Conservation (phyloP, 2,329 filamentous ascomycete genomes). For the Dendrostoma leiphaemia region DNA sequence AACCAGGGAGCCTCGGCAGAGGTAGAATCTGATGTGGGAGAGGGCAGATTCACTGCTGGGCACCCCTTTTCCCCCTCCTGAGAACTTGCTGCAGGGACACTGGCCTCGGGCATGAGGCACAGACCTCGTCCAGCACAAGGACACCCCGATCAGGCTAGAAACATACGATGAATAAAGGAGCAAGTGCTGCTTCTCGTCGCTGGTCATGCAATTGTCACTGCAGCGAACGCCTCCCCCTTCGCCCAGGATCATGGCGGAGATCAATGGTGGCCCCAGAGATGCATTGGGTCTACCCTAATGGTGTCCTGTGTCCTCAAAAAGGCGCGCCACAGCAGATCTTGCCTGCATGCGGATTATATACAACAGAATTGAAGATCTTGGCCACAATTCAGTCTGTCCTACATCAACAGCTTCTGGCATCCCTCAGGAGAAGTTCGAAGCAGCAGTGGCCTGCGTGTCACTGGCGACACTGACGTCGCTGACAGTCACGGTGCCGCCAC, state of each 20-base stretch:
- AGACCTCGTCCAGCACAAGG: not conserved
- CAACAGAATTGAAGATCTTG: not conserved
- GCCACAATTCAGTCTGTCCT: not conserved
- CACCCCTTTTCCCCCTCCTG: too few relatives aligned
- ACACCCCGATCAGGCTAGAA: not conserved
- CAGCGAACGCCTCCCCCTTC: too few relatives aligned
- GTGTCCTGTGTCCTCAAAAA: not conserved
- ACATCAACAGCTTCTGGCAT: not conserved
- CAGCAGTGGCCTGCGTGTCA: conserved; percentile 28
- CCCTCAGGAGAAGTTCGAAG: conserved; percentile 30
- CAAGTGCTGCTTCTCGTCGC: not conserved
- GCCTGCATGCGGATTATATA: conserved; percentile 3
- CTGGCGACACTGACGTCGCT: conserved; percentile 45
- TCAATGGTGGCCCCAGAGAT: too few relatives aligned
- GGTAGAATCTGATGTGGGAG: too few relatives aligned
- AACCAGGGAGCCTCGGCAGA: too few relatives aligned
- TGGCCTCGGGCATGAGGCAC: too few relatives aligned
- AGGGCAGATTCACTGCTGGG: too few relatives aligned
- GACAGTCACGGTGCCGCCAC: conserved; percentile 50
- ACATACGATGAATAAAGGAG: not conserved
- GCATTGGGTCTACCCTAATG: not conserved
- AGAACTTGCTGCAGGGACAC: too few relatives aligned
- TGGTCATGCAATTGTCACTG: not conserved
- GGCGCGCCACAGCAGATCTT: too few relatives aligned
- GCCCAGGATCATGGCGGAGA: too few relatives aligned